Base-by-base conservation (phyloP, 78 protist species). In the Pirum gemmata region DNA sequence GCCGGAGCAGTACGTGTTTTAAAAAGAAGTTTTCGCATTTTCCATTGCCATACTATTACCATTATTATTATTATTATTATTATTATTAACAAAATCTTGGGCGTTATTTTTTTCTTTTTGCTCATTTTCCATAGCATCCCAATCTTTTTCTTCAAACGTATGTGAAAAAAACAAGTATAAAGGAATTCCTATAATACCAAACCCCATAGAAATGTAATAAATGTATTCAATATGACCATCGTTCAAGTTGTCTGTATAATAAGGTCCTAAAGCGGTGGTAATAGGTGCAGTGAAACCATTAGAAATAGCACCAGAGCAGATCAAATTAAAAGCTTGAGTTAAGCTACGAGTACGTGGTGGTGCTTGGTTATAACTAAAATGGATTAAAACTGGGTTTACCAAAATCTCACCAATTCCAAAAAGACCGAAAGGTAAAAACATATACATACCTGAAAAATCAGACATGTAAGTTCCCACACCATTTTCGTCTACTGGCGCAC, bases 251-350 rank as follows among this genome's bases (percentile, higher is more conserved):
- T 51, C 67, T 51, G 67, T 41, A 41, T 67, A 67, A 31, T 39
- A 84, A 29, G 0, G 38, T n/a, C 25, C 2, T 37, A 84, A 26
- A 13, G 77, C 88, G 13, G 21, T 31, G 33, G 88, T 38, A 27
- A 84, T 2, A 5, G 88, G 80, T 21, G 88, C 29, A 21, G 88
- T 38, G 88, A 84, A 84, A 38, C 21, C 88, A 39, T 84, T 84
- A 76, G 76, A 41, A 29, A 84, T 8, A 31, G 88, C 67, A 29
- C 88, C 88, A 0, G 5, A 2, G 2, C 31, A 25, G 38, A 84
- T 26, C 8, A 84, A 36, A 26, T 38, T 40, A 84, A 84, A 84
- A 0, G 88, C 88, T 38, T 38, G 67, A 8, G 77, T 31, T 8
- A 84, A 5, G 8, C 76, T 41, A 39, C 88, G 88, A n/a, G 88